Evolutionary conservation across 257 asterid species (phyloP).

Genomic region (Przewalskia tangutica): DNA sequence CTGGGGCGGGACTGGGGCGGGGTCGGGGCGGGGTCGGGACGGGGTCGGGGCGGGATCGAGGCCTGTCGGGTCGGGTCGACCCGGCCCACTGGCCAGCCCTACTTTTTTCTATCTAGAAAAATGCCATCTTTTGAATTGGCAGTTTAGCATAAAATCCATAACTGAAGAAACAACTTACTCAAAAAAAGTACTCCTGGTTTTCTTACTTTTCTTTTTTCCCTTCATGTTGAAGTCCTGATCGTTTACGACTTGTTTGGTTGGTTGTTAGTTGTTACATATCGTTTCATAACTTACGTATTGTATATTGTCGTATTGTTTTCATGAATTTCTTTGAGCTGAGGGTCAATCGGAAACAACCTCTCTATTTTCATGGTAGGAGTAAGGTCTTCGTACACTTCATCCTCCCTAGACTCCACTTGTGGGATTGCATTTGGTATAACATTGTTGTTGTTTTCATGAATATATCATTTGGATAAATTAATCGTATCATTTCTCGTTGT

Average conservation of each 20-base stretch:
- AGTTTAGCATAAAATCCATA: slow-evolving; percentile 4
- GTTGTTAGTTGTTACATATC: not conserved
- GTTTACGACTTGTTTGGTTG: not conserved
- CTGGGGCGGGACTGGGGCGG: too few species aligned
- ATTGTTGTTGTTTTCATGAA: not conserved
- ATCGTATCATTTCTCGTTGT: not conserved
- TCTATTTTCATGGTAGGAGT: too few species aligned
- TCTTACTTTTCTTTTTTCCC: not conserved
- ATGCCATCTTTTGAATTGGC: slow-evolving; percentile 23
- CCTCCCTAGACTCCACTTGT: too few species aligned
- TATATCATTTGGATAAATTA: not conserved
- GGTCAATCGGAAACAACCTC: too few species aligned
- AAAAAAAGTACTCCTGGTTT: slow-evolving; percentile 13
- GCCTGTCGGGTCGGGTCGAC: too few species aligned
- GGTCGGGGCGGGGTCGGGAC: too few species aligned
- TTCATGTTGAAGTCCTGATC: not conserved
- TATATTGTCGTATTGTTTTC: not conserved
- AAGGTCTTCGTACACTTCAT: too few species aligned
- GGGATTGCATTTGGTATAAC: too few species aligned
- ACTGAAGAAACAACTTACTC: slow-evolving; percentile 15
- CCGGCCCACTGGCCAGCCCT: too few species aligned
- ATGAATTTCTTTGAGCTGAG: not conserved
- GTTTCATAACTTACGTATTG: not conserved
- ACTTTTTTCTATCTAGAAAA: slow-evolving; percentile 2
- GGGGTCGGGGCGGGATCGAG: too few species aligned